These are phyloP conservation scores for Erodium maritimum DNA, from an alignment of 345 rosid species.

Conservation along the genomic window DNA sequence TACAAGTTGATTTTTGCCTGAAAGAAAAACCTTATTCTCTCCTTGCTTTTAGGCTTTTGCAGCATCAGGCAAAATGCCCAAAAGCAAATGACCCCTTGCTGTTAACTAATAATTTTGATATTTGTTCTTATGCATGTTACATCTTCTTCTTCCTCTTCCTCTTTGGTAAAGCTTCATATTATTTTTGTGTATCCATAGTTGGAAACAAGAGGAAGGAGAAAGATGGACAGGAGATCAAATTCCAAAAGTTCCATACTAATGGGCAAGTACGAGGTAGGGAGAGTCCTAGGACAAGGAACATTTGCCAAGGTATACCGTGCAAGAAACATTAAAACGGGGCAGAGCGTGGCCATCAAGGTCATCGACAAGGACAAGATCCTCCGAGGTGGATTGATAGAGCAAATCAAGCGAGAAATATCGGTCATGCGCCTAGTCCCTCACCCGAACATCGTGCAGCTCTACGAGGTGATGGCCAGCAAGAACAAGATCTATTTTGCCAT, in stretches of 20 bases:
- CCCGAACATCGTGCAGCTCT: constrained; percentile 60
- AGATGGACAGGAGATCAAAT: not conserved
- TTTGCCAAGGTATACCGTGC: constrained; percentile 80
- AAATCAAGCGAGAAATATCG: constrained; percentile 79
- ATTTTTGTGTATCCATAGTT: no score
- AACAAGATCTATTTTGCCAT: constrained; percentile 67
- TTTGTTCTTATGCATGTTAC: no score
- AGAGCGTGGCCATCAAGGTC: constrained; percentile 62
- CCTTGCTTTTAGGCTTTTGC: not conserved
- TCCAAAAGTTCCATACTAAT: constrained; percentile 31
- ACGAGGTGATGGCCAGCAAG: constrained; percentile 88
- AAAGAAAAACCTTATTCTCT: no score
- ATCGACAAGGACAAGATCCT: constrained; percentile 59
- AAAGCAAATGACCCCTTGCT: not conserved
- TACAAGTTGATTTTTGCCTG: no score
- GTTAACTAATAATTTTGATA: no score
- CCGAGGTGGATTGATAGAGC: constrained; percentile 55
- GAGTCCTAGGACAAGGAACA: constrained; percentile 74
- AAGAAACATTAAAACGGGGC: constrained; percentile 40
- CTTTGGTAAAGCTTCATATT: no score
- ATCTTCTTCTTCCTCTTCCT: no score
- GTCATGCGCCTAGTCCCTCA: constrained; percentile 73
- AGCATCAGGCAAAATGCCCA: not conserved
- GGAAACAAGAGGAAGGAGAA: not conserved
- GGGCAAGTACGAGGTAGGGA: constrained; percentile 62